phyloP scores from a whole-genome alignment of 1,139 yeast genomes.

The Kodamaea sp. region DNA sequence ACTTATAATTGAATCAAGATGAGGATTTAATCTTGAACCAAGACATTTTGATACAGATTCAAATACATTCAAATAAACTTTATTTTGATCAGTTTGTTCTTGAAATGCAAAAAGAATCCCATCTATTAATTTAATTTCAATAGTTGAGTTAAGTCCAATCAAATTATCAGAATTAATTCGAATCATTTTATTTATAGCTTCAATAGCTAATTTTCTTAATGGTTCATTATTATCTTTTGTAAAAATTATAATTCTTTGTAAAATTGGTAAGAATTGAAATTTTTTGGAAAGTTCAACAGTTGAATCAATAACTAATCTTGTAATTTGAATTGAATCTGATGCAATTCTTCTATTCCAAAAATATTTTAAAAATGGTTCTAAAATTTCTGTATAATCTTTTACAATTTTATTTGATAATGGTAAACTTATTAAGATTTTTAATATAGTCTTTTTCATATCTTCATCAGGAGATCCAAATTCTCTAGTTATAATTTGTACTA shows the following conservation, averaged over 20 bases:
- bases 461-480: conserved; percentile 85
- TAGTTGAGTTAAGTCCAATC: conserved; percentile 33
- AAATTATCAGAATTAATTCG: conserved; percentile 27
- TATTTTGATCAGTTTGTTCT: conserved; percentile 60
- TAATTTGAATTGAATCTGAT: conserved; percentile 43
- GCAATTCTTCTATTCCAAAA: conserved; percentile 82
- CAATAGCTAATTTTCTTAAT: conserved; percentile 74
- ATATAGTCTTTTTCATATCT: conserved; percentile 77
- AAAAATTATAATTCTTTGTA: conserved; percentile 54
- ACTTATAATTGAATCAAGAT: conserved; percentile 69
- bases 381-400: conserved; percentile 40
- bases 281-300: conserved; percentile 64
- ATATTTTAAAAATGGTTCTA: conserved; percentile 60
- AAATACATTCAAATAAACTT: conserved; percentile 58
- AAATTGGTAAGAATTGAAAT: conserved; percentile 60
- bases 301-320: conserved; percentile 67
- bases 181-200: conserved; percentile 47
- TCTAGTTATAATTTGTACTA: conserved; percentile 61
- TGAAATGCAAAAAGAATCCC: conserved; percentile 83
- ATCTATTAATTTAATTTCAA: conserved; percentile 72
- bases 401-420: conserved; percentile 33
- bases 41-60: conserved; percentile 65
- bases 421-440: conserved; percentile 35
- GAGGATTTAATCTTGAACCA: conserved; percentile 69
- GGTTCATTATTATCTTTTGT: conserved; percentile 83